Percentiles rank a stretch among this genome's conserved stretches.
Evolutionary conservation across 1,284 basidiomycete genomes (phyloP).

Genomic region (Trichosporon sp.): DNA sequence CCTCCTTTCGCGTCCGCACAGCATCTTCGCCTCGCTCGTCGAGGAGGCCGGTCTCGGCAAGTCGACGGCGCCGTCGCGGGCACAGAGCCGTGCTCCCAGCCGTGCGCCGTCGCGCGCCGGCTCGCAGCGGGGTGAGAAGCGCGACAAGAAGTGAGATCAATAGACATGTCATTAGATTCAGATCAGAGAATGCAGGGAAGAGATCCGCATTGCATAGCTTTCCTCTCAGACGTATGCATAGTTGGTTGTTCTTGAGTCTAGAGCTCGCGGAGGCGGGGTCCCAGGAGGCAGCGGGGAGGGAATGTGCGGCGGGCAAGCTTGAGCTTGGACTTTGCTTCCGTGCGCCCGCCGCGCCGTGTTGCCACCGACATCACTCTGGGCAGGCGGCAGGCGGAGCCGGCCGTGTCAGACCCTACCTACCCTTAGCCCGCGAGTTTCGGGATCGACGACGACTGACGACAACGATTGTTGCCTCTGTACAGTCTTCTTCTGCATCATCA

Average conservation of each 20-base stretch:
- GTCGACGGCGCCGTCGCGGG: not conserved
- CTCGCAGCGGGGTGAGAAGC: not conserved
- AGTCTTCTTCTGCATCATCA: not conserved
- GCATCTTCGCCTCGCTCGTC: slow-evolving; percentile 26
- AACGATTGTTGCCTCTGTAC: not conserved
- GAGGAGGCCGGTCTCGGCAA: slow-evolving; percentile 27
- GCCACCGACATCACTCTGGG: not conserved
- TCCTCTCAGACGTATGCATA: not conserved
- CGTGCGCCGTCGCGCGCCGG: not conserved
- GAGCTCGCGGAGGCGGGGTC: too few species aligned
- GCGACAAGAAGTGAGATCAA: not conserved
- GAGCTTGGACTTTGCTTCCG: not conserved
- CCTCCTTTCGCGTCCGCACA: slow-evolving; percentile 52
- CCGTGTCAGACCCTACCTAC: not conserved
- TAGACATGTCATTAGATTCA: not conserved
- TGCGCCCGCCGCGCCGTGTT: not conserved
- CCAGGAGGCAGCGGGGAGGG: not conserved
- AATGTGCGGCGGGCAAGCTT: not conserved
- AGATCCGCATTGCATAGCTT: not conserved
- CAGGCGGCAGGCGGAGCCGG: not conserved
- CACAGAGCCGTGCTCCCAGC: not conserved
- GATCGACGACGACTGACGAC: not conserved
- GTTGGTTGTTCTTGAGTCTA: not conserved
- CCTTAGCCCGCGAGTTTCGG: not conserved
- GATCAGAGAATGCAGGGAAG: too few species aligned